These are phyloP conservation scores for Lasiodiplodia theobromae DNA, from an alignment of 2,329 filamentous ascomycete genomes.

Conservation along the genomic window DNA sequence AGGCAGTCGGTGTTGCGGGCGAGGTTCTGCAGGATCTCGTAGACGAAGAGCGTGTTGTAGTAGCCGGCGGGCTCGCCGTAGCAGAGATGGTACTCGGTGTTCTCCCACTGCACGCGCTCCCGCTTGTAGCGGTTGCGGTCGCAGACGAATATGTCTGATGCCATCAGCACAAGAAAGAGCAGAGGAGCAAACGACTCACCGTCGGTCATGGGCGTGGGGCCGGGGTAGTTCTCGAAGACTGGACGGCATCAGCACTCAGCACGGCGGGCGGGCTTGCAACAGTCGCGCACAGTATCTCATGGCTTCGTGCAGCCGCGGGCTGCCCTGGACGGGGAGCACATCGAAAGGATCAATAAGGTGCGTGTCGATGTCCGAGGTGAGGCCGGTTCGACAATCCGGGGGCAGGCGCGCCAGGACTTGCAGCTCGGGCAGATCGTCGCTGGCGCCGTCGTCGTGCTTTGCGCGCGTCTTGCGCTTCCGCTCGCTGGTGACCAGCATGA, in stretches of 20 bases:
- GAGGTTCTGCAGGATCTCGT: background rate
- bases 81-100: slow-evolving; percentile 1
- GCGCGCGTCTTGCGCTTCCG: background rate
- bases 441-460: background rate
- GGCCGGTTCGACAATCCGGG: background rate
- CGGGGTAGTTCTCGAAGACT: slow-evolving; percentile 7
- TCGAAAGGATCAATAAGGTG: slow-evolving; percentile 5
- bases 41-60: background rate
- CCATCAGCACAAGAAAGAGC: background rate
- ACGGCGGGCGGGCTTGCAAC: background rate
- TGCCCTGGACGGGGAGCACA: background rate
- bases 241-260: background rate
- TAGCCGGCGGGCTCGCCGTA: background rate
- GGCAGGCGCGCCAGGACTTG: background rate
- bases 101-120: background rate
- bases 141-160: background rate
- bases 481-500: slow-evolving; percentile 11
- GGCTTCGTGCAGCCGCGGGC: background rate
- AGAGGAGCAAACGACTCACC: background rate
- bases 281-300: background rate
- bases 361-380: background rate
- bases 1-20: background rate
- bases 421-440: background rate
- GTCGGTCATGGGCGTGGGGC: background rate
- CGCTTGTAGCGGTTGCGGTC: background rate